Evolutionary conservation across 495 filamentous ascomycete genomes (phyloP), one percentile per base, ranked within the genome.

Genomic region (Xylaria flabelliformis): DNA sequence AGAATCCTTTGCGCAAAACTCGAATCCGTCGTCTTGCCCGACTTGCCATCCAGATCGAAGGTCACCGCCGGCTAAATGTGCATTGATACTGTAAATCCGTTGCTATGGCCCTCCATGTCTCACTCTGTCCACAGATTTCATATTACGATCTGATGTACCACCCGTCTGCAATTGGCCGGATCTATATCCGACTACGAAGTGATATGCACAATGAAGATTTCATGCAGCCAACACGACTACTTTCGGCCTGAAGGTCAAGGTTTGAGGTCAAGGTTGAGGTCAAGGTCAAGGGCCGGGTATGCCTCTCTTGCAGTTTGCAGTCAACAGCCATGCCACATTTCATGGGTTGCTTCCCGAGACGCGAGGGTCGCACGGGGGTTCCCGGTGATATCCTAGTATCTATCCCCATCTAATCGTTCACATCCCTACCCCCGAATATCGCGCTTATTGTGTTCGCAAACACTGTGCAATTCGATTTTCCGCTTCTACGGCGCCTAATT

Each of bases 201-300:
- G 48, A 36, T 55, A 67, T 44, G 65, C 48, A 29, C 50, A 24
- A 19, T 21, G 13, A 56, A 55, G 32, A n/a, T 56, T 34, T n/a
- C 50, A 55, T 56, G 65, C 65, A 67, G 65, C 65, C 32, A 67
- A 67, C 65, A 44, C 15, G 4, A 56, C 48, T 36, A 10, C 19
- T 67, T 56, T 56, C 34, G 65, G 65, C 44, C 46, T 51, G 46
- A 15, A 67, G 46, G 65, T 67, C 65, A 67, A 48, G 50, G 64
- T 42, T 36, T 4, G 6, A 53, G 46, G 48, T 56, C 48, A 67
- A 34, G 50, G 46, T 44, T 24, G 24, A 51, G 64, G 64, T 17
- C 36, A 56, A 55, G 50, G 46, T 32, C 48, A 65, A 64, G 63
- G 39, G 41, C 63, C 64, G 64, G 64, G 64, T 48, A 67, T 51